Evolutionary conservation across 768 basidiomycete species (phyloP).

Genomic region (Mycena epipterygia): DNA sequence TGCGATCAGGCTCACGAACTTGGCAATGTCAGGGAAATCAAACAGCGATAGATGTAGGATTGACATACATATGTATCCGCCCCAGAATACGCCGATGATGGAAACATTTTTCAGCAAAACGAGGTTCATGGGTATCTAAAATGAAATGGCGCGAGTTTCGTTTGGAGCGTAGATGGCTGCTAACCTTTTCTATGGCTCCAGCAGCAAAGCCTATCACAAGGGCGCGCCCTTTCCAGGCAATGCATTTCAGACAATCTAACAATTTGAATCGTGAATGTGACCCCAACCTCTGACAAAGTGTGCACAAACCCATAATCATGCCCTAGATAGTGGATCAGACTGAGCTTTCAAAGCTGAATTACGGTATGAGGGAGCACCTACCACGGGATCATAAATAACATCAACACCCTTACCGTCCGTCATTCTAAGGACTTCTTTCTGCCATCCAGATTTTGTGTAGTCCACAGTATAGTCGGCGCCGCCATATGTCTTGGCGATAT

Average conservation of each 20-base stretch:
- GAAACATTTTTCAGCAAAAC: conserved; percentile 90
- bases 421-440: conserved; percentile 87
- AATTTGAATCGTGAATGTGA: background rate
- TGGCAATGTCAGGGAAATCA: background rate
- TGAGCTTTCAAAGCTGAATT: background rate
- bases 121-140: conserved; percentile 88
- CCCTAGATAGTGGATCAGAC: background rate
- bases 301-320: conserved; percentile 32
- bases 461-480: conserved; percentile 89
- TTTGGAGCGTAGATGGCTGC: conserved; percentile 2
- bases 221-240: conserved; percentile 94
- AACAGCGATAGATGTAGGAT: background rate
- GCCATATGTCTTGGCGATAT: conserved; percentile 79
- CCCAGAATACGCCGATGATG: conserved; percentile 72
- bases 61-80: conserved; percentile 13
- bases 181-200: conserved; percentile 86
- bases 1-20: conserved; percentile 77
- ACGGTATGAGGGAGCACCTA: conserved; percentile 38
- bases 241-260: conserved; percentile 89
- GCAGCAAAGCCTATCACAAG: conserved; percentile 95
- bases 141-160: background rate
- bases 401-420: conserved; percentile 90
- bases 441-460: conserved; percentile 87
- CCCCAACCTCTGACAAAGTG: background rate
- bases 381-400: conserved; percentile 90